These are phyloP conservation scores for Leccinum obscurum DNA, from an alignment of 768 basidiomycete genomes.

Conservation along the genomic window DNA sequence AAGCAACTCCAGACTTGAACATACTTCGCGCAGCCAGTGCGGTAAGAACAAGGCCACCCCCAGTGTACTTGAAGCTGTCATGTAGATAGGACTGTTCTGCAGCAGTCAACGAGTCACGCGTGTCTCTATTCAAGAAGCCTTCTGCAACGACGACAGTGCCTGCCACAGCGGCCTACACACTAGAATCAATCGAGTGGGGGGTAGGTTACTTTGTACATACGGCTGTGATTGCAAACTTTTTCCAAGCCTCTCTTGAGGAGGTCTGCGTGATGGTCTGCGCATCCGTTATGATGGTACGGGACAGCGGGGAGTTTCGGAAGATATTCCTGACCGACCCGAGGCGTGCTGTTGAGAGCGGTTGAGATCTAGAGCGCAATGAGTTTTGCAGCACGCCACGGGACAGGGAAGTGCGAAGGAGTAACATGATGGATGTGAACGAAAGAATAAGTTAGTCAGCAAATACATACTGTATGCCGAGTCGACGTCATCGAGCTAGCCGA, in stretches of 20 bases:
- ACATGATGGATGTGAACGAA: slow-evolving; percentile 17
- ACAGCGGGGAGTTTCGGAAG: slow-evolving; percentile 29
- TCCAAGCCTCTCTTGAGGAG: slow-evolving; percentile 47
- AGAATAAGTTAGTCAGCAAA: slow-evolving; percentile 16
- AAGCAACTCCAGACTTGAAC: slow-evolving; percentile 66
- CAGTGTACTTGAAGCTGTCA: slow-evolving; percentile 81
- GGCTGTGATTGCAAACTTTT: slow-evolving; percentile 51
- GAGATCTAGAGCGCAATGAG: slow-evolving; percentile 17
- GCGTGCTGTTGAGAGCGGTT: slow-evolving; percentile 21
- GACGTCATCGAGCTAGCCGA: slow-evolving; percentile 15
- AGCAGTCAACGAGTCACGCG: slow-evolving; percentile 60
- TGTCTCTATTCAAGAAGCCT: slow-evolving; percentile 74
- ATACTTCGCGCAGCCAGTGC: slow-evolving; percentile 78
- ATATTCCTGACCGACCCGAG: slow-evolving; percentile 22
- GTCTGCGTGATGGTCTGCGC: slow-evolving; percentile 36
- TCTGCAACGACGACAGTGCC: slow-evolving; percentile 66
- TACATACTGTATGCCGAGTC: background rate
- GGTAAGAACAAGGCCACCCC: slow-evolving; percentile 73
- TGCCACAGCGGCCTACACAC: slow-evolving; percentile 63
- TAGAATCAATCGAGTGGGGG: background rate
- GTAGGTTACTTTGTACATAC: slow-evolving; percentile 35
- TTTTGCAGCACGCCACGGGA: slow-evolving; percentile 25
- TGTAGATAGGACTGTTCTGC: slow-evolving; percentile 71
- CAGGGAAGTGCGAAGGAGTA: slow-evolving; percentile 12
- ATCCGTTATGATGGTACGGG: slow-evolving; percentile 54